Percentiles rank a stretch among this genome's conserved stretches.
phyloP scores from a whole-genome alignment of 257 asterid genomes.

The Vinca minor region DNA sequence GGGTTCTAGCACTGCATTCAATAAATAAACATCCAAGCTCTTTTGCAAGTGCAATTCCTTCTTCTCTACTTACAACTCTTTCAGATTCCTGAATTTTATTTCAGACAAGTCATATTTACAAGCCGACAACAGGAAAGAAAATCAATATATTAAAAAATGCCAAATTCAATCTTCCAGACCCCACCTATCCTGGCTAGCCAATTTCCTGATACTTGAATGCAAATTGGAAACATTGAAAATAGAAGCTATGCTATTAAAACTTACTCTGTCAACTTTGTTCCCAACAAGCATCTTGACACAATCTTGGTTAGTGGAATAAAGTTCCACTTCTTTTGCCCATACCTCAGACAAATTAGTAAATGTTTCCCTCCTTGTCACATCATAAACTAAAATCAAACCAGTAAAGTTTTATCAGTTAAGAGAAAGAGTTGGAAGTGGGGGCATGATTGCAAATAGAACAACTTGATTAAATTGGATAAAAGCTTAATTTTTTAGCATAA shows the following conservation, averaged over 20 bases:
- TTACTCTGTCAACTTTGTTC: slow-evolving; percentile 81
- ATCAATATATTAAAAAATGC: too few species aligned
- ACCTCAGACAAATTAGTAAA: slow-evolving; percentile 73
- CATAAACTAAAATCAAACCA: slow-evolving; percentile 47
- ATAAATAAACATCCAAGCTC: slow-evolving; percentile 71
- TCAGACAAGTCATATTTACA: background rate
- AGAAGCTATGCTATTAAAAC: slow-evolving; percentile 14
- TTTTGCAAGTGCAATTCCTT: slow-evolving; percentile 61
- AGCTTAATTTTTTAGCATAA: background rate
- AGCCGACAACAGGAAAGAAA: background rate
- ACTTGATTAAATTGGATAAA: background rate
- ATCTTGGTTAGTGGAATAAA: slow-evolving; percentile 65
- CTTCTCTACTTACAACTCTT: slow-evolving; percentile 72
- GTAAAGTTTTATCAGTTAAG: slow-evolving; percentile 11
- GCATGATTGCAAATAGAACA: background rate
- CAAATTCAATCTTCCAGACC: background rate
- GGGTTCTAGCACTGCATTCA: slow-evolving; percentile 89
- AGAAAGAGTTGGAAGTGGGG: background rate
- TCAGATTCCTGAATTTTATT: slow-evolving; percentile 57
- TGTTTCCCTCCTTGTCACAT: slow-evolving; percentile 83
- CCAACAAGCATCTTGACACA: slow-evolving; percentile 92
- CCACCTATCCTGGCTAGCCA: background rate
- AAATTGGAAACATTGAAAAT: background rate
- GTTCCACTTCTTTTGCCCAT: slow-evolving; percentile 87
- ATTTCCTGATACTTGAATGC: background rate